Evolutionary conservation across 805 yeast genomes (phyloP), one percentile per base, ranked within the genome.

Genomic region (Suhomyces kilbournensis): DNA sequence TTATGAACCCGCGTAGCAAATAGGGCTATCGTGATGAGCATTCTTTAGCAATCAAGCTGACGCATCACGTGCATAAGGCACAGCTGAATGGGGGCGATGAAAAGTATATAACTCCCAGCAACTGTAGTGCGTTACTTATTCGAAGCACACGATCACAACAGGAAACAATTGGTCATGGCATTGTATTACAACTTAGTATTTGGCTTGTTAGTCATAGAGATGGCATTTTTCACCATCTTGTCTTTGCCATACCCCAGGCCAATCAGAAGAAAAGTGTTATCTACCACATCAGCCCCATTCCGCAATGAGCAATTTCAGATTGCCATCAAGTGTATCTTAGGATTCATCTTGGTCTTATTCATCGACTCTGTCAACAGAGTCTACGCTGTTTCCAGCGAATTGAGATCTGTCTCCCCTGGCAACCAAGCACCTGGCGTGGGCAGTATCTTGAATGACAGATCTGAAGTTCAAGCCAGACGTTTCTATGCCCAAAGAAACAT

Each of bases 401-500:
- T 86, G 63, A 68, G 73, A 40, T 70, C 75, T 15, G 61, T 60
- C 23, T 56, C 64, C 7, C 64, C 68, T 6, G 58, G 62, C 66
- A 39, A 64, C 71, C 46, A 71, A 69, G 53, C 25, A 10, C 55
- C 52, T 19, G 59, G 60, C 39, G 51, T 58, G 42, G 52, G 57
- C 35, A 68, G 67, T 3, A 54, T 72, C 22, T 49, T 75, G 47
- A 75, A 74, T 54, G 93, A 88, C 61, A 79, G 97, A 53, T 74
- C 90, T 19, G 98, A 94, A 64, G 78, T 88, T 51, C 91, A 88
- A 69, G 94, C 97, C 20, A 83, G 97, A 70, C 82, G 91, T 64
- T 94, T 94, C 71, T 92, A 92, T 66, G 90, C 97, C 19, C 99
- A 94, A 75, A 84, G 99, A 75, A 94, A 94, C 77, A 83, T 91